Evolutionary conservation across 495 filamentous ascomycete species (phyloP).

Genomic region (Penicillium parvum): DNA sequence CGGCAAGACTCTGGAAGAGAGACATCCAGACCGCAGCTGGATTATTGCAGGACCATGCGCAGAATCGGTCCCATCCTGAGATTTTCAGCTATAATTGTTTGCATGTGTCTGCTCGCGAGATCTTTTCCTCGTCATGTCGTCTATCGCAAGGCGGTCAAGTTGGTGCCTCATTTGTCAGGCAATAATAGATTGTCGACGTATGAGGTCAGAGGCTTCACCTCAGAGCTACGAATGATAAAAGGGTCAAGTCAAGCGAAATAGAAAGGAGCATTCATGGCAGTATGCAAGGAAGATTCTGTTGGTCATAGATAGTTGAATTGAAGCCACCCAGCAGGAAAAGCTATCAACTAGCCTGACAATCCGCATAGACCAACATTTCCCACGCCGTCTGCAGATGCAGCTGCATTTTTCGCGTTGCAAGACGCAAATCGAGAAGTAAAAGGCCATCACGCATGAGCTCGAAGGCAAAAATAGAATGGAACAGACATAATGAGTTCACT

Average conservation of each 20-base stretch:
- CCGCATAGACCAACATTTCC: conserved; percentile 8
- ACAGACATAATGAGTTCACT: conserved; percentile 22
- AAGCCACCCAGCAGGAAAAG: conserved; percentile 9
- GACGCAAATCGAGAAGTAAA: conserved; percentile 8
- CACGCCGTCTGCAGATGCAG: conserved; percentile 12
- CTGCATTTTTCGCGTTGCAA: conserved; percentile 10
- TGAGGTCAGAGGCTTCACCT: no score
- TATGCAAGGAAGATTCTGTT: not conserved
- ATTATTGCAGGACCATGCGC: conserved; percentile 10
- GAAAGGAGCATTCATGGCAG: not conserved
- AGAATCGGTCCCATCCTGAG: conserved; percentile 12
- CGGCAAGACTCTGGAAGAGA: conserved; percentile 15
- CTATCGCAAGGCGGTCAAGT: conserved; percentile 28
- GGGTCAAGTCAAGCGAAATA: not conserved
- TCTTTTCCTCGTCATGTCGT: conserved; percentile 20
- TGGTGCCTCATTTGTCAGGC: conserved; percentile 8
- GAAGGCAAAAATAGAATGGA: conserved; percentile 14
- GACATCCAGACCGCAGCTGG: conserved; percentile 13
- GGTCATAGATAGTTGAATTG: conserved; percentile 6
- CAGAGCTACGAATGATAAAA: no score
- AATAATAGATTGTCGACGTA: not conserved
- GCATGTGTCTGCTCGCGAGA: conserved; percentile 2
- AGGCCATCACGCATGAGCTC: conserved; percentile 25
- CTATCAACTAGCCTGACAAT: conserved; percentile 3
- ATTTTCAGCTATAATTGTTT: conserved; percentile 5